A percentile compares a stretch with the other conserved stretches of the same genome.
phyloP scores from a whole-genome alignment of 2,329 filamentous ascomycete genomes.

The Sporothrix schenckii region DNA sequence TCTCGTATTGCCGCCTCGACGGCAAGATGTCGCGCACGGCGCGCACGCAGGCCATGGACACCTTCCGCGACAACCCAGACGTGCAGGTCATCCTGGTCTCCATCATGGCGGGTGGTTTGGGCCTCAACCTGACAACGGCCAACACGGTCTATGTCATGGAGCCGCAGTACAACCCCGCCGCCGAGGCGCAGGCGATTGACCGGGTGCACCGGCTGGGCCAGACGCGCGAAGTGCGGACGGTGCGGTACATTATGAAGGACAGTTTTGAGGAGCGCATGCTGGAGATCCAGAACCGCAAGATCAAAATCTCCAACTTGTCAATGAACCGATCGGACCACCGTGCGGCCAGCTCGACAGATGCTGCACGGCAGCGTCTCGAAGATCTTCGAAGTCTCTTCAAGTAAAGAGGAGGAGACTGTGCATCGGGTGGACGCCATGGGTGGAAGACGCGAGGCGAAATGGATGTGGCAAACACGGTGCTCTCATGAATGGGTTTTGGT shows the following conservation, averaged over 20 bases:
- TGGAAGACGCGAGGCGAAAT: too few relatives aligned
- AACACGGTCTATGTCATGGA: slow-evolving; percentile 96
- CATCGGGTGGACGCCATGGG: neutral
- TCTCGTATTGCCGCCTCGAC: slow-evolving; percentile 79
- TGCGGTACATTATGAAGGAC: slow-evolving; percentile 83
- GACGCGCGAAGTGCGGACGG: slow-evolving; percentile 81
- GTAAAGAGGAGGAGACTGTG: slow-evolving; percentile 19
- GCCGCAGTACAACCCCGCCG: slow-evolving; percentile 94
- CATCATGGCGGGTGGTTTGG: slow-evolving; percentile 87
- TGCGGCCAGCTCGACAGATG: slow-evolving; percentile 49
- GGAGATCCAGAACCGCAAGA: slow-evolving; percentile 87
- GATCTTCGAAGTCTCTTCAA: slow-evolving; percentile 61
- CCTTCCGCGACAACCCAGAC: slow-evolving; percentile 70
- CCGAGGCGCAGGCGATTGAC: slow-evolving; percentile 91
- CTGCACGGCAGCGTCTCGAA: slow-evolving; percentile 47
- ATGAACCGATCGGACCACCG: slow-evolving; percentile 42
- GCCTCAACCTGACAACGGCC: slow-evolving; percentile 84
- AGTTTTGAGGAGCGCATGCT: slow-evolving; percentile 97
- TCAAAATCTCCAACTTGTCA: slow-evolving; percentile 76
- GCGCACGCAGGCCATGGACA: slow-evolving; percentile 73
- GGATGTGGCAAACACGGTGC: neutral
- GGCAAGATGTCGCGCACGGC: slow-evolving; percentile 80
- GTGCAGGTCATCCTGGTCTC: slow-evolving; percentile 86
- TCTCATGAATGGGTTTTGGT: neutral
- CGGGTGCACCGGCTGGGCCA: slow-evolving; percentile 91